Percentiles rank a stretch among this genome's conserved stretches.
These are phyloP conservation scores for Aphanocladium album DNA, from an alignment of 2,329 filamentous ascomycete genomes.

Conservation along the genomic window DNA sequence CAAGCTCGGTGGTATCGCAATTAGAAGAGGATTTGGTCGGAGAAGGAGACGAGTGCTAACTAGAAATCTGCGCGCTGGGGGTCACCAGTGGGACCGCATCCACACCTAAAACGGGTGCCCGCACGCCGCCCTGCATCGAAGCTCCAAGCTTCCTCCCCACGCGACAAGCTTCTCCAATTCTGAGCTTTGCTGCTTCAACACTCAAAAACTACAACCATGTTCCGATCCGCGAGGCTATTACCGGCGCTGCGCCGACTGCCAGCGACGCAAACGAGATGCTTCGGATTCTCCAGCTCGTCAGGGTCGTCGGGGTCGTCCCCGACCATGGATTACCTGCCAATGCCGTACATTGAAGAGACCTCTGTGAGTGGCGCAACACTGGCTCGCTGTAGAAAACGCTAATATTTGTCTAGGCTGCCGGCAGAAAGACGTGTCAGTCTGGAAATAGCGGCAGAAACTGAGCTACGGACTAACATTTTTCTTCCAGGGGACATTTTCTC, in stretches of 20 bases:
- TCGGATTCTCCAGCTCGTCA: constrained; percentile 37
- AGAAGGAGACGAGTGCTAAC: neutral
- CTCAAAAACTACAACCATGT: constrained; percentile 20
- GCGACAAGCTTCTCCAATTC: constrained; percentile 2
- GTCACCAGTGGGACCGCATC: neutral
- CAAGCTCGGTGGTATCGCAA: constrained; percentile 4
- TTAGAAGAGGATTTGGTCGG: neutral
- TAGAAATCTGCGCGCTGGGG: neutral
- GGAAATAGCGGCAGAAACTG: neutral
- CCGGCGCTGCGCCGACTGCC: constrained; percentile 31
- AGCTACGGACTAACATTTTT: neutral
- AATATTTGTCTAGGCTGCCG: constrained; percentile 55
- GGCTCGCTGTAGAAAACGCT: constrained; percentile 18
- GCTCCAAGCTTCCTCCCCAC: neutral
- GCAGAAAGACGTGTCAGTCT: constrained; percentile 68
- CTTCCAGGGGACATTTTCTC: constrained; percentile 75
- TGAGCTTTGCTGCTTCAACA: constrained; percentile 1
- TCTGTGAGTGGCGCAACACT: constrained; percentile 26
- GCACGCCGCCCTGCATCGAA: neutral
- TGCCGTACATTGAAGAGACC: constrained; percentile 52
- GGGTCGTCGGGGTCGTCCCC: constrained; percentile 23
- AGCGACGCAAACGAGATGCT: constrained; percentile 32
- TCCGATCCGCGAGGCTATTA: constrained; percentile 26
- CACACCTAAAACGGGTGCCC: neutral
- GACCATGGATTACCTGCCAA: constrained; percentile 41